Conservation (phyloP, 768 basidiomycete genomes). For the Rhodotorula paludigena region DNA sequence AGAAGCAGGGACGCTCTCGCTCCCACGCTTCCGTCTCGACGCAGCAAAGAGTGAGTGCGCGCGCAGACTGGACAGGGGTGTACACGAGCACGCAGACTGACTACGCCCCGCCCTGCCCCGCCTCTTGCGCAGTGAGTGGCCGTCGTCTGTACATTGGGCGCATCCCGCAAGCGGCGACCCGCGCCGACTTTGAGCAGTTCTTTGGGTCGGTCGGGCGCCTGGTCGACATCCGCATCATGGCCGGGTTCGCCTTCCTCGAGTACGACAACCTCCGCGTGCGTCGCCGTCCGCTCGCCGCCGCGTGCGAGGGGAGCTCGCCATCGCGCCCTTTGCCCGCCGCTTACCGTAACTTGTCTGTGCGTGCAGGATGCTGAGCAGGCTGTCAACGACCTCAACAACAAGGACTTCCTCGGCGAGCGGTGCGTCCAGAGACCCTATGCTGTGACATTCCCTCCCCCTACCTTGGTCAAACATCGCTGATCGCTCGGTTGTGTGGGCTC, state of each 20-base stretch:
- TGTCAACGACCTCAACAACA: constrained; percentile 71
- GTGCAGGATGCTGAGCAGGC: constrained; percentile 89
- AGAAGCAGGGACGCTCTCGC: too few species aligned
- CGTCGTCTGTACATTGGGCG: constrained; percentile 43
- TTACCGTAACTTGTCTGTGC: too few species aligned
- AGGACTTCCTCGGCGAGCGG: constrained; percentile 83
- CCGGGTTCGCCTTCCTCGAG: constrained; percentile 91
- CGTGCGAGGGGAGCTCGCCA: background rate
- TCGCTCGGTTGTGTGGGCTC: background rate
- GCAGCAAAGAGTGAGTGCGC: background rate
- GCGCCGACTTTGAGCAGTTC: constrained; percentile 37
- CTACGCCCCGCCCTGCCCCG: background rate
- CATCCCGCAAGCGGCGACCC: constrained; percentile 31
- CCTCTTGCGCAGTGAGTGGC: constrained; percentile 22
- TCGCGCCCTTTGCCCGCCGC: too few species aligned
- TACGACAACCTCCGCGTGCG: constrained; percentile 75
- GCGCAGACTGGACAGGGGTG: background rate
- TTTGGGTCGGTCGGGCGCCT: constrained; percentile 33
- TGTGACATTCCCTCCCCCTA: constrained; percentile 1
- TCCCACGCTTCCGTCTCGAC: too few species aligned
- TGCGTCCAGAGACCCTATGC: constrained; percentile 45
- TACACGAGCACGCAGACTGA: too few species aligned
- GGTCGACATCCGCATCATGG: constrained; percentile 41
- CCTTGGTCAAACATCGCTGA: background rate
- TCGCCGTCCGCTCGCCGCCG: background rate